A percentile compares a stretch with the other conserved stretches of the same genome.
Evolutionary conservation across 805 yeast genomes (phyloP).

Genomic region (Lipomyces chichibuensis): DNA sequence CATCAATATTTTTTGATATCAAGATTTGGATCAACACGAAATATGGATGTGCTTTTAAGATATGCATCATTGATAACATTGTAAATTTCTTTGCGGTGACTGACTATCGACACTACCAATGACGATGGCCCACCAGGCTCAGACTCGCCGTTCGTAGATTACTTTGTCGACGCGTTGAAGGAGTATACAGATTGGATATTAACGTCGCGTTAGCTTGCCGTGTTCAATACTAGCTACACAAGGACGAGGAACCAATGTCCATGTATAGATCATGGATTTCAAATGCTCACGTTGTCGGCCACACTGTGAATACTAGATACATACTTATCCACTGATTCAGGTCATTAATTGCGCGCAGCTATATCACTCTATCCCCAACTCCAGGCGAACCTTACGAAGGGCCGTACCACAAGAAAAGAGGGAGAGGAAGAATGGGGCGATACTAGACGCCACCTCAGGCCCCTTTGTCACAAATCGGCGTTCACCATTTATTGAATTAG

Average conservation of each 20-base stretch:
- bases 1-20: not conserved
- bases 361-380: conserved; percentile 19
- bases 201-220: conserved; percentile 64
- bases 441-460: conserved; percentile 94
- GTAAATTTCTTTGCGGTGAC: not conserved
- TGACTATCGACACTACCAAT: conserved; percentile 59
- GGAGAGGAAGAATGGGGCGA: conserved; percentile 74
- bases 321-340: not conserved
- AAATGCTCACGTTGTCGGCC: conserved; percentile 79
- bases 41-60: conserved; percentile 32
- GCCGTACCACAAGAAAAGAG: conserved; percentile 41
- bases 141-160: conserved; percentile 81
- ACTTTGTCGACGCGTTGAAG: conserved; percentile 69
- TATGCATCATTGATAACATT: not conserved
- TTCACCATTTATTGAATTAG: conserved; percentile 61
- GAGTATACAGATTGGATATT: conserved; percentile 72
- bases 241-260: not conserved
- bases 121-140: conserved; percentile 95
- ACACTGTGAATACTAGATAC: conserved; percentile 55
- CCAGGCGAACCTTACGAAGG: conserved; percentile 40
- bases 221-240: not conserved
- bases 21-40: not conserved
- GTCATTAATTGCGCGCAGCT: conserved; percentile 8
- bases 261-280: conserved; percentile 87
- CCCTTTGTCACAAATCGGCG: conserved; percentile 91